A percentile compares a stretch with the other conserved stretches of the same genome.
phyloP scores from a whole-genome alignment of 208 protist genomes.

The Jaenimonas drosophilae region DNA sequence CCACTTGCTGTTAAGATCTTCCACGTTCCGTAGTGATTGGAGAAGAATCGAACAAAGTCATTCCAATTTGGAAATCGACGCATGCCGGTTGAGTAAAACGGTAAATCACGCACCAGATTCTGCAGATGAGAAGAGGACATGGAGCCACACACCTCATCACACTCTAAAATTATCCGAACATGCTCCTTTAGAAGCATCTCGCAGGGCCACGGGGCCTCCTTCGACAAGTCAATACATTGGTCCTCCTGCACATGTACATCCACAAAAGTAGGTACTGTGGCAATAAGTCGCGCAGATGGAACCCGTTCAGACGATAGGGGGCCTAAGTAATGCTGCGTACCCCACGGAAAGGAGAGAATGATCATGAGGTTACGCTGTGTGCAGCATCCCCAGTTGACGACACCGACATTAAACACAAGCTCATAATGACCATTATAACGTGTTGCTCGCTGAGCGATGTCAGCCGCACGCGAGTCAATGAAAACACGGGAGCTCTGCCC shows the following conservation, averaged over 20 bases:
- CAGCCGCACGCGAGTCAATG: not conserved
- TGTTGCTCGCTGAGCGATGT: not conserved
- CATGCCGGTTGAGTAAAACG: conserved; percentile 42
- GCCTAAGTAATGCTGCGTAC: conserved; percentile 23
- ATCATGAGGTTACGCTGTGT: conserved; percentile 10
- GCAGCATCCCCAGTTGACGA: conserved; percentile 6
- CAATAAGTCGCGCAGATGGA: conserved; percentile 29
- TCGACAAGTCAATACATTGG: conserved; percentile 6
- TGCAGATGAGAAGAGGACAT: conserved; percentile 51
- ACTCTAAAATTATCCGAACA: conserved; percentile 48
- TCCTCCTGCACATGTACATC: conserved; percentile 25
- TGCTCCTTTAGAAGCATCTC: conserved; percentile 68
- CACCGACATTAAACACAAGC: not conserved
- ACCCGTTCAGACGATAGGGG: conserved; percentile 10
- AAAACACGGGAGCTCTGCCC: conserved; percentile 1
- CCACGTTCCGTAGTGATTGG: conserved; percentile 34
- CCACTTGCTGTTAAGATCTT: too few species aligned
- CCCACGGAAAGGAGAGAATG: conserved; percentile 15
- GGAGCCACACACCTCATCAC: conserved; percentile 59
- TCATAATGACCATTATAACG: conserved; percentile 3
- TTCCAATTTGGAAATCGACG: conserved; percentile 48
- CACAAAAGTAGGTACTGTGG: conserved; percentile 16
- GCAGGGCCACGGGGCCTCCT: conserved; percentile 21
- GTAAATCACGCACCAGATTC: conserved; percentile 58
- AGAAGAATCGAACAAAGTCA: conserved; percentile 29